Base-by-base conservation (phyloP, 2,329 filamentous ascomycete species). In the Fusarium globosum region DNA sequence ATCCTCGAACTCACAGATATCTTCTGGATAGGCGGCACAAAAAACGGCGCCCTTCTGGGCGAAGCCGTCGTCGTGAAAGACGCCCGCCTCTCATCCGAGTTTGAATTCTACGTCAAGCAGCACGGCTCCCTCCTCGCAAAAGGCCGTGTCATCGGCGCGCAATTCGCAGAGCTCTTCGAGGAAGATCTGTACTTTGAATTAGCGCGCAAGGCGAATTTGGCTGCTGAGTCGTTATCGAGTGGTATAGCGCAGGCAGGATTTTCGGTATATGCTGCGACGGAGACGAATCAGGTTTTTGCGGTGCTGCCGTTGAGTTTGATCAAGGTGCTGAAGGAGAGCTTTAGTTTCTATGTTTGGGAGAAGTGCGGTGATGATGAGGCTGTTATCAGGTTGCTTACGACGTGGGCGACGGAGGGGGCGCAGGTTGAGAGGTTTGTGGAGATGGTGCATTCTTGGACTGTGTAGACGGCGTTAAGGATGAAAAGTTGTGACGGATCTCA, bases 21-120 rank as follows among this genome's bases (percentile, higher is more conserved):
- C 26, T 88, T 88, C 78, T 88, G 86, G 86, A 87, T 88, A 42
- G 86, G 86, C 7, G 86, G 86, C 0, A 88, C 86, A 9, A 88
- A 88, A 70, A 86, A 86, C 69, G 86, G 86, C 2, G 85, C 86
- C 0, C 72, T 88, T 7, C 80, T 88, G 7, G 86, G 86, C 4
- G 86, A 88, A 66, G 86, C 86, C 4, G 83, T 88, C 12, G 82
- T 88, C 1, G 84, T 88, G 33, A 86, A 86, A 56, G 79, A 85
- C 35, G 48, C 76, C 1, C 55, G 61, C 3, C 76, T 88, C 1
- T 83, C 85, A 0, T 79, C 83, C 10, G 86, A 86, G 39, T 88
- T 86, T 65, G 83, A 84, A 53, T 87, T 87, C 68, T 85, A 86
- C 66, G 79, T 88, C 72, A 88, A 88, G 67, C 86, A 88, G 67